Evolutionary conservation across 2,329 filamentous ascomycete species (phyloP).

Genomic region (Colletotrichum graminicola): DNA sequence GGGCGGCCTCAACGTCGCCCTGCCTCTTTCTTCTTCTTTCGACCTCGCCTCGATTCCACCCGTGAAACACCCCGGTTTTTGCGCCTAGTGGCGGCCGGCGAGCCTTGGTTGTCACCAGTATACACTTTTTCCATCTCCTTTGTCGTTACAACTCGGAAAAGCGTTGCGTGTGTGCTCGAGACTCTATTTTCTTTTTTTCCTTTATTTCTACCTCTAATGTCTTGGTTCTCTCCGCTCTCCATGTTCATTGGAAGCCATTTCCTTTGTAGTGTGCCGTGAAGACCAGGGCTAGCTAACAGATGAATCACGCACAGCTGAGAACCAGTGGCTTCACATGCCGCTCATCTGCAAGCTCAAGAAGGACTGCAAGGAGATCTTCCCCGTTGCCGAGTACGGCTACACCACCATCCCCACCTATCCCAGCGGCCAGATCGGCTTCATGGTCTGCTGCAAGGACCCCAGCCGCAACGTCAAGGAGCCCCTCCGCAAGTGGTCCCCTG

Average conservation of each 20-base stretch:
- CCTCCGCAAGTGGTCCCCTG: conserved; percentile 81
- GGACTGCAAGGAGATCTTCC: conserved; percentile 97
- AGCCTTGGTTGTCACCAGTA: conserved; percentile 30
- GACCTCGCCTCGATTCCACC: conserved; percentile 39
- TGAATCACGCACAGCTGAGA: conserved; percentile 79
- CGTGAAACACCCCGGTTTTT: conserved; percentile 8
- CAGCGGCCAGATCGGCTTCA: conserved; percentile 99
- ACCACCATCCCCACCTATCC: conserved; percentile 99
- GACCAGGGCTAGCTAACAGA: conserved; percentile 38
- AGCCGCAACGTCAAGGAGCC: conserved; percentile 87
- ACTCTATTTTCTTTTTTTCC: background rate
- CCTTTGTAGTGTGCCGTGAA: background rate
- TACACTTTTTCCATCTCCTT: conserved; percentile 20
- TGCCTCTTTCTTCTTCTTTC: conserved; percentile 47
- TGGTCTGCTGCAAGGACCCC: conserved; percentile 98
- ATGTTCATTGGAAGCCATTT: background rate
- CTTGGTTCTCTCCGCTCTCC: background rate
- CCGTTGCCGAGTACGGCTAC: conserved; percentile 97
- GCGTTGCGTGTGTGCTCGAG: background rate
- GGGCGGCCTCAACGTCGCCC: conserved; percentile 47
- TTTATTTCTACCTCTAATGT: background rate
- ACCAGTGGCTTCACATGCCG: conserved; percentile 97
- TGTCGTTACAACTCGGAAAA: background rate
- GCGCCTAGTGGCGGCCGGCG: conserved; percentile 35
- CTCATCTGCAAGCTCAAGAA: conserved; percentile 97